A percentile compares a stretch with the other conserved stretches of the same genome.
Evolutionary conservation across 2,329 filamentous ascomycete species (phyloP).

Genomic region (Trichoderma asperellum): DNA sequence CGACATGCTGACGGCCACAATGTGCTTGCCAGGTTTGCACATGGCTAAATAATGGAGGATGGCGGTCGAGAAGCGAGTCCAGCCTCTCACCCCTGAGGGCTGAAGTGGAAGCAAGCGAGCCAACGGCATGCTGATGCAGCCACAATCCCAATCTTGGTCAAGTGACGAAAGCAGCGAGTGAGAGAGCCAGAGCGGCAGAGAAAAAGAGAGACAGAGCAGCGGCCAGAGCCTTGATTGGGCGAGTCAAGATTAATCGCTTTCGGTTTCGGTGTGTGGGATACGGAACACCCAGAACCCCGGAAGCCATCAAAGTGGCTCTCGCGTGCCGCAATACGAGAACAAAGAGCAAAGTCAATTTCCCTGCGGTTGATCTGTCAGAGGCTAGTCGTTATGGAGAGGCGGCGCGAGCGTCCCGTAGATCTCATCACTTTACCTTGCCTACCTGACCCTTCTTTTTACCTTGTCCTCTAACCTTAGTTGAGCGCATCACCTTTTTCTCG

Average conservation of each 20-base stretch:
- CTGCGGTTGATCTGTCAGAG: constrained; percentile 24
- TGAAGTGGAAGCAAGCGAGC: constrained; percentile 22
- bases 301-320: neutral
- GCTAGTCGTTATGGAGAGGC: constrained; percentile 25
- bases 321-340: constrained; percentile 16
- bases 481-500: neutral
- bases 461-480: constrained; percentile 23
- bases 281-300: neutral
- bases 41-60: constrained; percentile 22
- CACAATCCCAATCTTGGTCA: constrained; percentile 11
- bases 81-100: constrained; percentile 28
- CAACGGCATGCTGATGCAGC: constrained; percentile 25
- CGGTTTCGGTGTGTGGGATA: neutral
- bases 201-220: neutral
- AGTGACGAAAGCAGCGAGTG: constrained; percentile 7
- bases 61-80: constrained; percentile 25
- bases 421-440: constrained; percentile 26
- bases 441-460: neutral
- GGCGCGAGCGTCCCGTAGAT: constrained; percentile 27
- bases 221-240: neutral
- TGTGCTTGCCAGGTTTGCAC: neutral
- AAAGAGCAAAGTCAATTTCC: constrained; percentile 15
- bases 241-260: neutral
- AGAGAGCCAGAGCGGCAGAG: neutral
- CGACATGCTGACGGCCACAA: constrained; percentile 17